Conservation (phyloP, 139 green algal genomes). For the Haematococcus lacustris region DNA sequence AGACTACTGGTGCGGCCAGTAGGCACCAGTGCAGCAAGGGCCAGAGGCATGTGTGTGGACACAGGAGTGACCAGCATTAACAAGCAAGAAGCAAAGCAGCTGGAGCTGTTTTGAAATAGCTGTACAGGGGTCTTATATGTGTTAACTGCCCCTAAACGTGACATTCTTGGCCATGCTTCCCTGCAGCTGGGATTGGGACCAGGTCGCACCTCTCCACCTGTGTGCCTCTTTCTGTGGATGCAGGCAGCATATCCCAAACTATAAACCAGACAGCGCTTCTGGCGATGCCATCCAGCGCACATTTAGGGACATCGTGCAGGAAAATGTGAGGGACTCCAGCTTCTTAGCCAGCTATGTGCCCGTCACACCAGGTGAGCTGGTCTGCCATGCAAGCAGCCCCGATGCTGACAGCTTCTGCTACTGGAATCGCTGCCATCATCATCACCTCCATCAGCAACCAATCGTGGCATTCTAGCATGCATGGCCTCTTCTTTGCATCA, state of each 20-base stretch:
- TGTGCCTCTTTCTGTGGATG: not conserved
- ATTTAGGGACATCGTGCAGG: slow-evolving; percentile 39
- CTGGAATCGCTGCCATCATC: not conserved
- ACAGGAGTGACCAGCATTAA: not conserved
- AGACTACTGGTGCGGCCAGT: slow-evolving; percentile 21
- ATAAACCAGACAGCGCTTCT: slow-evolving; percentile 18
- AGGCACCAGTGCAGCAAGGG: too few relatives aligned
- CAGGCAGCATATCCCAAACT: slow-evolving; percentile 26
- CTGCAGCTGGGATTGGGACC: not conserved
- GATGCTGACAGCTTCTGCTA: not conserved
- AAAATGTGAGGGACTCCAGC: slow-evolving; percentile 31
- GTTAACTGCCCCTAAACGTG: not conserved
- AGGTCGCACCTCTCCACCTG: not conserved
- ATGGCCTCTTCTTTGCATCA: not conserved
- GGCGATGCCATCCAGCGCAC: slow-evolving; percentile 37
- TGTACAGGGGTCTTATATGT: not conserved
- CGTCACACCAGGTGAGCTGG: slow-evolving; percentile 10
- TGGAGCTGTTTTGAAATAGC: not conserved
- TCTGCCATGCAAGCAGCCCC: not conserved
- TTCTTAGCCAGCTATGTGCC: slow-evolving; percentile 36
- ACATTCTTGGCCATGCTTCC: not conserved
- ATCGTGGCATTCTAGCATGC: not conserved
- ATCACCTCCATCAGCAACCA: not conserved
- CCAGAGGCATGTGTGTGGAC: too few relatives aligned
- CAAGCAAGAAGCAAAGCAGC: not conserved